Base-by-base conservation (phyloP, 2,329 filamentous ascomycete species). In the Myriosclerotinia scirpicola region DNA sequence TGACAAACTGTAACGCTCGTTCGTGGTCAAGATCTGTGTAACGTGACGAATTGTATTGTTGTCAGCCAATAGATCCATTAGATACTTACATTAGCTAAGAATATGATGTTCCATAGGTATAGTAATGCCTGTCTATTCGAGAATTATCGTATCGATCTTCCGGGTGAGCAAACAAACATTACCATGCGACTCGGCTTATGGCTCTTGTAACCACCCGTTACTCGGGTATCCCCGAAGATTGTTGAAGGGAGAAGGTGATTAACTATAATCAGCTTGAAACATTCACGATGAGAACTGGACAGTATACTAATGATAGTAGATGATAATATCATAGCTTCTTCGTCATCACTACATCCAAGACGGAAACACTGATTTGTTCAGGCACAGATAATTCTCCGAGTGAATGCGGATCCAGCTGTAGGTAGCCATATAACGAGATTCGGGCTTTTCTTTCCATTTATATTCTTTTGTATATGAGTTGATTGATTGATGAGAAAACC, bases 121-220 rank as follows among this genome's bases (percentile, higher is more conserved):
- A 46, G 5, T 11, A 14, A 56, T 56, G 40, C 15, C 36, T 56
- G 50, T 26, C n/a, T 64, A 5, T 36, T 46, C 52, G 30, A 48
- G 15, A 12, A 15, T 58, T 48, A 36, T 38, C 44, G 30, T 48
- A 50, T 12, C 15, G 34, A 50, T 50, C 30, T 38, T 50, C 36
- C 58, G 34, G 34, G n/a, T 61, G 44, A 61, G 58, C 58, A 50
- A 50, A 40, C 58, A 50, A 60, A 61, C n/a, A 61, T 50, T 50
- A 34, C 44, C 20, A 50, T 26, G 15, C n/a, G 30, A 61, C 44
- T 61, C n/a, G 58, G 44, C n/a, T 22, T 36, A 36, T 22, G n/a
- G 46, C n/a, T 38, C 17, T 26, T 50, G n/a, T 14, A 17, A 38
- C 46, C n/a, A 14, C 40, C 44, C 58, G 30, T 30, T 38, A 26